A percentile compares a stretch with the other conserved stretches of the same genome.
Evolutionary conservation across 78 protist genomes (phyloP).

Genomic region (Monocercomonoides exilis): DNA sequence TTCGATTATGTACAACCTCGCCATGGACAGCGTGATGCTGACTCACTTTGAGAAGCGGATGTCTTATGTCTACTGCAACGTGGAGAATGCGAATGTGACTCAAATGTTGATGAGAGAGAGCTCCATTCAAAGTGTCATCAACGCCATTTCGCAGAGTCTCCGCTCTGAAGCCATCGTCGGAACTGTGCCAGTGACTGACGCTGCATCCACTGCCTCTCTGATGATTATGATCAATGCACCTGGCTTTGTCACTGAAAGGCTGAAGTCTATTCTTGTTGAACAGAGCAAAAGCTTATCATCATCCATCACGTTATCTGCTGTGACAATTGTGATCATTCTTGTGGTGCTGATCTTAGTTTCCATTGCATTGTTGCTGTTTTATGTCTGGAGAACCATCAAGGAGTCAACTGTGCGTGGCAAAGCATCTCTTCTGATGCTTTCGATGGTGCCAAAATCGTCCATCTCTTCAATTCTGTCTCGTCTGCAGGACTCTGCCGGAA

Average conservation of each 20-base stretch:
- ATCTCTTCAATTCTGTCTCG: not conserved
- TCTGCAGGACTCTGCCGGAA: not conserved
- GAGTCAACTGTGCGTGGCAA: not conserved
- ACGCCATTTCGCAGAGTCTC: too few relatives aligned
- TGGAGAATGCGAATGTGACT: too few relatives aligned
- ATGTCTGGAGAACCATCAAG: not conserved
- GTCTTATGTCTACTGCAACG: too few relatives aligned
- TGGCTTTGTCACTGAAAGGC: not conserved
- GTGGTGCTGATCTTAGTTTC: not conserved
- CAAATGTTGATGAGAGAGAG: too few relatives aligned
- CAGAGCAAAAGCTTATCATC: not conserved
- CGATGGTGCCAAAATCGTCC: not conserved
- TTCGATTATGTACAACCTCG: too few relatives aligned
- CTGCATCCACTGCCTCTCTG: not conserved
- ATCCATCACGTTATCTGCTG: not conserved
- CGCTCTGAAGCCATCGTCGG: too few relatives aligned
- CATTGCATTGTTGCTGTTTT: not conserved
- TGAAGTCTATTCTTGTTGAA: not conserved
- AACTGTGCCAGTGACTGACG: not conserved
- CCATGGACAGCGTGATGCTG: too few relatives aligned
- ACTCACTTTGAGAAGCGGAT: too few relatives aligned
- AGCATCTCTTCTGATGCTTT: not conserved
- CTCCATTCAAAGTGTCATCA: too few relatives aligned
- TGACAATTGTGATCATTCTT: not conserved
- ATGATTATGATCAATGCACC: not conserved